Percentiles rank a stretch among this genome's conserved stretches.
These are phyloP conservation scores for Zymoseptoria tritici DNA, from an alignment of 2,329 filamentous ascomycete species.

Conservation along the genomic window DNA sequence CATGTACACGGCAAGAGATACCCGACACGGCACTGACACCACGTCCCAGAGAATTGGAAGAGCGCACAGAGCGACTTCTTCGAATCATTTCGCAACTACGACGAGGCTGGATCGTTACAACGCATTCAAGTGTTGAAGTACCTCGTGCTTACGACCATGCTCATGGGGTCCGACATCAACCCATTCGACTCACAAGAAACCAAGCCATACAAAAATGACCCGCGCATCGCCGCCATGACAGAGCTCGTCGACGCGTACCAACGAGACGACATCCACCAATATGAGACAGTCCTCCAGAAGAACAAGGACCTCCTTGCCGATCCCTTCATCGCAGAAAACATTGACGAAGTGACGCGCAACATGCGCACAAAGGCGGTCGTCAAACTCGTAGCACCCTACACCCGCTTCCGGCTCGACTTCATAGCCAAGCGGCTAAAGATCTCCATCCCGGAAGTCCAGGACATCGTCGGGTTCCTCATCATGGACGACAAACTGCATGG, in stretches of 20 bases:
- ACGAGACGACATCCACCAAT: conserved; percentile 84
- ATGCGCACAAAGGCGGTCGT: conserved; percentile 95
- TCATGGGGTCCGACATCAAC: conserved; percentile 98
- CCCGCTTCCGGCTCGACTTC: conserved; percentile 79
- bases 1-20: conserved; percentile 17
- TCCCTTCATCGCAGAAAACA: conserved; percentile 96
- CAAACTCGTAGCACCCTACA: conserved; percentile 91
- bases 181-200: conserved; percentile 98
- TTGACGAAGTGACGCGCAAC: conserved; percentile 95
- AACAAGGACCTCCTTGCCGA: conserved; percentile 87
- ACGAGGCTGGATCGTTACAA: conserved; percentile 92
- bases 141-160: conserved; percentile 90
- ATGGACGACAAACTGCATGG: conserved; percentile 80
- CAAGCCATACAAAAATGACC: conserved; percentile 94
- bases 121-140: conserved; percentile 97
- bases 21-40: conserved; percentile 2
- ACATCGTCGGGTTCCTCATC: conserved; percentile 92
- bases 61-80: conserved; percentile 96
- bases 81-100: conserved; percentile 97
- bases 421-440: conserved; percentile 86
- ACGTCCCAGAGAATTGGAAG: conserved; percentile 76
- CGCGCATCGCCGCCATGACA: conserved; percentile 93
- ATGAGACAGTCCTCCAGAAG: conserved; percentile 77
- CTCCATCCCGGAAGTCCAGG: conserved; percentile 75
- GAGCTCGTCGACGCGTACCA: conserved; percentile 95